Evolutionary conservation across 1,284 basidiomycete genomes (phyloP), one percentile per base, ranked within the genome.

Genomic region (Mycena citricolor): DNA sequence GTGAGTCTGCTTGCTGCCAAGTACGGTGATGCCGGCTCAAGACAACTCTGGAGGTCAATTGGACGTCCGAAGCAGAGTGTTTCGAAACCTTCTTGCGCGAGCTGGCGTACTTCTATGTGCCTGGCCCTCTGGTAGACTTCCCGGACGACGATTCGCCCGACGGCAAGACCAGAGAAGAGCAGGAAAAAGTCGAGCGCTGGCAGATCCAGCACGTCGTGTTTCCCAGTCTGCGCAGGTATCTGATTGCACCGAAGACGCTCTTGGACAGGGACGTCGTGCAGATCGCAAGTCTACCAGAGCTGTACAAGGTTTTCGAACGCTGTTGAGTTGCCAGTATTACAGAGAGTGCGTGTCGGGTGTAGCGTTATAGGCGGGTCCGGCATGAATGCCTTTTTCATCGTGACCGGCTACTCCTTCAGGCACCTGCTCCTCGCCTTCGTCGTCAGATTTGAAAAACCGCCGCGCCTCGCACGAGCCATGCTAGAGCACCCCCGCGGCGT

Each of bases 401-500:
- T n/a, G n/a, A n/a, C n/a, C n/a, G n/a, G n/a, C n/a, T n/a, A n/a
- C n/a, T n/a, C n/a, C n/a, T n/a, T n/a, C n/a, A n/a, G n/a, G n/a
- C 76, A 98, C 2, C 95, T 95, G 0, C 99, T 99, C 83, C 76
- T 99, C 28, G 94, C 99, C 32, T 97, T 97, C 65, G 95, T 91
- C 1, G 86, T 99, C 45, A 95, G 95, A 11, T 99, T 98, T 62
- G 95, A 99, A 68, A 99, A 99, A 67, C 95, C 94, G 0, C 86
- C 94, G 47, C 81, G 91, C 10, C 82, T 99, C 30, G 94, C 94
- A 0, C 79, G 87, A 21, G 90, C 94, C 10, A 89, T 98, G 25
- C 92, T 98, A 66, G 78, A 82, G 16, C 90, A 94, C 57, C 89
- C 91, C 3, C 84, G 74, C 17, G 62, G 21, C 37, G 17, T 14